Percentiles rank a stretch among this genome's conserved stretches.
Conservation (phyloP, 768 basidiomycete genomes). For the Phaeotremella skinneri region DNA sequence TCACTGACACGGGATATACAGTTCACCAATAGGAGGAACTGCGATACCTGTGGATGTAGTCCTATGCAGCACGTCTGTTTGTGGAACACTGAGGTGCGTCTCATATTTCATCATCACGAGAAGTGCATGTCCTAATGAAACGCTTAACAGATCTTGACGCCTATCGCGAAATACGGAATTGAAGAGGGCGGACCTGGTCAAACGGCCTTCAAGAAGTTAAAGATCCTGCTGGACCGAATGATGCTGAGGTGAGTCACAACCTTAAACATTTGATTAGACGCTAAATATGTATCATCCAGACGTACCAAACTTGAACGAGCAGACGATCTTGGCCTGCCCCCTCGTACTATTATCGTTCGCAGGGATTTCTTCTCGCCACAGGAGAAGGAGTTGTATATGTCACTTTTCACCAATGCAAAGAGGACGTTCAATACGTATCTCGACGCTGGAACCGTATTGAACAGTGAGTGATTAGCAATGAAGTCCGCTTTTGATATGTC, state of each 20-base stretch:
- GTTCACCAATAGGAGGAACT: constrained; percentile 75
- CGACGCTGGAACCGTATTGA: constrained; percentile 81
- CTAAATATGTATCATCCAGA: constrained; percentile 17
- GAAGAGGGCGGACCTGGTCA: constrained; percentile 64
- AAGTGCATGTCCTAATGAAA: constrained; percentile 56
- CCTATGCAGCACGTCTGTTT: constrained; percentile 70
- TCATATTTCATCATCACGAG: neutral
- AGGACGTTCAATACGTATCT: constrained; percentile 87
- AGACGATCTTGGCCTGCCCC: constrained; percentile 92
- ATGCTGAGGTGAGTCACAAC: constrained; percentile 77
- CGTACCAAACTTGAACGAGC: constrained; percentile 78
- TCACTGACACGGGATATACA: constrained; percentile 20
- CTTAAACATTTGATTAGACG: no score
- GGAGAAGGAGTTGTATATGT: constrained; percentile 91
- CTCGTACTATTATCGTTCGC: constrained; percentile 81
- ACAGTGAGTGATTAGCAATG: constrained; percentile 84
- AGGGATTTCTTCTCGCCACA: constrained; percentile 92
- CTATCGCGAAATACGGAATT: constrained; percentile 86
- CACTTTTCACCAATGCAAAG: constrained; percentile 88
- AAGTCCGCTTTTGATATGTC: no score
- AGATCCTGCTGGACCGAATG: constrained; percentile 83
- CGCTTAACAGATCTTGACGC: constrained; percentile 80
- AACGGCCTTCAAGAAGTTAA: constrained; percentile 86
- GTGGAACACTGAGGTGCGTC: constrained; percentile 55
- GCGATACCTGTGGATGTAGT: constrained; percentile 62